Base-by-base conservation (phyloP, 768 basidiomycete genomes). In the Agaricus sinodeliciosus region DNA sequence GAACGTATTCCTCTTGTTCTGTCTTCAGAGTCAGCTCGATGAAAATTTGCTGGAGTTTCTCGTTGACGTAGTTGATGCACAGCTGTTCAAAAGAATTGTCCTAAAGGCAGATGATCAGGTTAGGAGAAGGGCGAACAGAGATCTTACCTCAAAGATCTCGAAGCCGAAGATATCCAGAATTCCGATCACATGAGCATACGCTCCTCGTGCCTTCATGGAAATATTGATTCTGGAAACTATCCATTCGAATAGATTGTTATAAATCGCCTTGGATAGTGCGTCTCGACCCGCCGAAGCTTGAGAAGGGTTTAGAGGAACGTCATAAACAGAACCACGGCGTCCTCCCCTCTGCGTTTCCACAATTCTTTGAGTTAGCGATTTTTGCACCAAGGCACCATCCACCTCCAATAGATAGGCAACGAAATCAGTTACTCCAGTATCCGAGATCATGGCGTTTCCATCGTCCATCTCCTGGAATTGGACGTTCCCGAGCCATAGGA, bases 1-100 rank as follows among this genome's bases (percentile, higher is more conserved):
- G 81, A 26, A 97, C 93, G 63, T 99, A 99, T 70, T 99, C 96
- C 66, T 99, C 96, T 68, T 99, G 96, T 65, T 99, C 96, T 15
- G 95, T 94, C 76, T 99, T 99, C 64, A 99, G 76, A 0, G 96
- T 99, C 46, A 99, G 77, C 68, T 99, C 94, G 62, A 99, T 99
- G 72, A 99, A 99, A 63, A 98, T 99, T 65, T 95, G 95, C 62
- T 99, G 95, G 22, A 99, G 79, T 71, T 99, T 99, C 71, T 99
- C 96, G 77, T 99, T 99, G 73, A 98, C 96, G 62, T 99, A 99
- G 75, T 99, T 99, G 78, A 99, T 99, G 73, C 96, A 99, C 16
- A 99, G 82, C 69, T 99, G 94, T 65, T 94, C 93, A 63, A 94
- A 94, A 4, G 91, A 93, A 68, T 95, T 95, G 67, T 94, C 90